Base-by-base conservation (phyloP, 768 basidiomycete species). In the Boletus sp. region DNA sequence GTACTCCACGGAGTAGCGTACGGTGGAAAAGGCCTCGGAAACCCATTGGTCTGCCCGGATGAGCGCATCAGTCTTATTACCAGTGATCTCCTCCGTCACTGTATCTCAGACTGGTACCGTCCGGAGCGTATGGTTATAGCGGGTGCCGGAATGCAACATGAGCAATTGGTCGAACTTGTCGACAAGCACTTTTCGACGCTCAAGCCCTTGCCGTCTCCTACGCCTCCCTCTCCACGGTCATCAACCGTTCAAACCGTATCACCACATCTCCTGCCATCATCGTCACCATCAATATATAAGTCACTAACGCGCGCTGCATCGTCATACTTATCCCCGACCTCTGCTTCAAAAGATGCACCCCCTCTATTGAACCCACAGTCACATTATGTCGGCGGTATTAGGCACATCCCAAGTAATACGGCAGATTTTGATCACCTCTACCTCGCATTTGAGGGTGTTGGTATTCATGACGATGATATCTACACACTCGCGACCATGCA, bases 81-180 rank as follows among this genome's bases (percentile, higher is more conserved):
- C 58, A 77, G 78, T 30, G 71, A 78, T 42, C 74, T 83, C 24
- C 78, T 98, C 55, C 78, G 82, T 48, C 74, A 78, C 6, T 89
- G 79, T 58, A 85, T 90, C 77, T 75, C 76, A 53, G 82, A 86
- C 40, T 97, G 94, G 94, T 98, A 93, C 71, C 78, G 84, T 49
- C 96, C 97, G 0, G 96, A 98, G 67, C 78, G 92, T 52, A 97
- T 99, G 84, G 95, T 98, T 40, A 80, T 98, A 54, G 94, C 96
- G 6, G 95, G 93, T 11, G 89, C 92, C 0, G 97, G 97, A 10
- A 89, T 99, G 83, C 82, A 79, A 10, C 97, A 98, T 67, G 85
- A 91, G 61, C 81, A 93, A 59, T 81, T 99, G 18, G 92, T 98
- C 24, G 89, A 93, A 60, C 78, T 97, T 49, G 82, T 84, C 0